Evolutionary conservation across 2,329 filamentous ascomycete genomes (phyloP), one percentile per base, ranked within the genome.

Genomic region (Didymella sp.): DNA sequence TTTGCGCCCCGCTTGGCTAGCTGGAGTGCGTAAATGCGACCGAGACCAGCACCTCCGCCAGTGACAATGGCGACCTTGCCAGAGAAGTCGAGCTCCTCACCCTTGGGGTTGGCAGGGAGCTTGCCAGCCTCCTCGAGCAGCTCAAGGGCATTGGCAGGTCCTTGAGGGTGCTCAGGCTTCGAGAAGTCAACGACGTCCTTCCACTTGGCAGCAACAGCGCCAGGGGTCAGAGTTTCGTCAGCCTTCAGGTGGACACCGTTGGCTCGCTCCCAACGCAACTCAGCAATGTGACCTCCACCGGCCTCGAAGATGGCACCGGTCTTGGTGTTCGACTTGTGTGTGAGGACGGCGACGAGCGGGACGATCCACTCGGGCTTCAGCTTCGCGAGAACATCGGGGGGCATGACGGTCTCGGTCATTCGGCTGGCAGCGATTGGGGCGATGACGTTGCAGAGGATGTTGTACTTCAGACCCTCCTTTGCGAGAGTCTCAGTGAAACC

Each of bases 401-500:
- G 92, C 92, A 97, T 94, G 66, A 97, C 85, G 17, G 94, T 97
- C 76, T 92, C 87, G 40, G 93, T 97, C 92, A 98, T 96, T 76
- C 94, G 88, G 80, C 90, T 95, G 59, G 93, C 95, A 67, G 94
- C 94, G 73, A 97, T 93, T 50, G 95, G 95, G 17, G 95, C 92
- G 80, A 99, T 96, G 70, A 91, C 91, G 78, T 99, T 99, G 82
- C 84, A 87, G 70, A 96, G 80, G 68, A 99, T 98, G 84, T 98
- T 98, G 83, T 99, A 99, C 81, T 98, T 98, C 75, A 86, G 83
- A 66, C 95, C 95, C 82, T 99, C 95, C 84, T 98, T 98, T 59
- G 95, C 95, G 62, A 99, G 85, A 4, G 95, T 97, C 84, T 99
- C 94, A 35, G 93, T 97, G 82, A 98, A 98, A 67, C 94, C 95